These are phyloP conservation scores for Dactylis glomerata DNA, from an alignment of 176 grass and related monocot species.

Conservation along the genomic window DNA sequence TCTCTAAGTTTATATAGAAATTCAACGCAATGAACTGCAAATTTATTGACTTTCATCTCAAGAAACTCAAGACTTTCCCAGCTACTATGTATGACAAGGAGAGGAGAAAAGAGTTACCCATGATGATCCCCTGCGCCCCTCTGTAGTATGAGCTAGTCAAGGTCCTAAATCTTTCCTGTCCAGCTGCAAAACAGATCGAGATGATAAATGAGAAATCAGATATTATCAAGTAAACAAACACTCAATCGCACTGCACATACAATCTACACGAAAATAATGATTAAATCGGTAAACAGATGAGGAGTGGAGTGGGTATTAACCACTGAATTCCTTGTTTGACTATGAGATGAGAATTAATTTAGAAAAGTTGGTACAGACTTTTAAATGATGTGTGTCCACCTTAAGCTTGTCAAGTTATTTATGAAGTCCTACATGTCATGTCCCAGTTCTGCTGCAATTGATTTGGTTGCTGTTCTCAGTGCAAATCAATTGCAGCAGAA, in stretches of 20 bases:
- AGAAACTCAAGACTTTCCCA: background rate
- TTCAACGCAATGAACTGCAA: background rate
- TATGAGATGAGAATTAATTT: background rate
- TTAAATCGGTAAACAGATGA: background rate
- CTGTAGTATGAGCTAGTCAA: conserved; percentile 95
- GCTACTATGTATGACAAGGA: background rate
- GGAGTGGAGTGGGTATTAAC: background rate
- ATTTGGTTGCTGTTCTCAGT: background rate
- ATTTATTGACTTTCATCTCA: background rate
- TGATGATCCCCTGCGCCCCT: conserved; percentile 89
- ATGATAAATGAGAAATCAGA: background rate
- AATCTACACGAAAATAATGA: background rate
- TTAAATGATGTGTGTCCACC: background rate
- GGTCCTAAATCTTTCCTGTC: conserved; percentile 89
- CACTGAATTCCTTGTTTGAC: background rate
- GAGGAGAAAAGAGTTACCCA: conserved; percentile 54
- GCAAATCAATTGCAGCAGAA: background rate
- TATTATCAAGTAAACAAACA: background rate
- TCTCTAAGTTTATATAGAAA: background rate
- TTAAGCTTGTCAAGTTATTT: no score
- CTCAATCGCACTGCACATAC: background rate
- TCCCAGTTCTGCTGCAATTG: no score
- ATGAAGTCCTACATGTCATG: no score
- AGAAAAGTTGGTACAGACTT: background rate
- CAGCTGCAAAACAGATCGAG: conserved; percentile 49